Evolutionary conservation across 495 filamentous ascomycete species (phyloP).

Genomic region (Trichocladium antarcticum): DNA sequence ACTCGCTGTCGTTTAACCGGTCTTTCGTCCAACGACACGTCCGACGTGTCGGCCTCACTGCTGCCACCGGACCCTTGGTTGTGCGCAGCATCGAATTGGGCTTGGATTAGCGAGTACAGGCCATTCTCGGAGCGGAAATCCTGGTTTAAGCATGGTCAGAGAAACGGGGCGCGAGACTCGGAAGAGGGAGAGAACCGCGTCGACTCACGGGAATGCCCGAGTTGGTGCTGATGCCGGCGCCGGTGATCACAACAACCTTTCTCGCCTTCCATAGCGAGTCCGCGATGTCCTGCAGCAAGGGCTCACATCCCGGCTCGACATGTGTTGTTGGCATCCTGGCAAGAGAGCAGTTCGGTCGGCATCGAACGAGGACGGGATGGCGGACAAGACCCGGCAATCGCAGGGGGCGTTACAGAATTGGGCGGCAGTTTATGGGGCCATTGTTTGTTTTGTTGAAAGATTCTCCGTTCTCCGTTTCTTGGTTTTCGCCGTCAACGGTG

Average conservation of each 20-base stretch:
- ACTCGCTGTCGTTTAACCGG: conserved; percentile 36
- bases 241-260: conserved; percentile 56
- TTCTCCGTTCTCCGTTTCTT: not conserved
- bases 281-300: conserved; percentile 50
- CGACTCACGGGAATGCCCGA: conserved; percentile 56
- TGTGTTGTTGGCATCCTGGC: conserved; percentile 46
- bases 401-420: not conserved
- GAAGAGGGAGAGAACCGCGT: conserved; percentile 6
- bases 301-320: conserved; percentile 37
- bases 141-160: conserved; percentile 24
- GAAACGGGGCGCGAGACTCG: not conserved
- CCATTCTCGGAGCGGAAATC: conserved; percentile 63
- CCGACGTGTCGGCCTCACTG: conserved; percentile 10
- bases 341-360: not conserved
- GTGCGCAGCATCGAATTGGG: conserved; percentile 45
- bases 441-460: not conserved
- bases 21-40: conserved; percentile 19
- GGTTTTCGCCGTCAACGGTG: too few relatives aligned
- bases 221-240: conserved; percentile 62
- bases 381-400: not conserved
- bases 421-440: not conserved
- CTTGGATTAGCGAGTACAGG: conserved; percentile 56
- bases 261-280: conserved; percentile 47
- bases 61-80: conserved; percentile 11
- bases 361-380: not conserved